Percentiles rank a stretch among this genome's conserved stretches.
These are phyloP conservation scores for Cnidoscolus chayamansa DNA, from an alignment of 441 rosid species.

Conservation along the genomic window DNA sequence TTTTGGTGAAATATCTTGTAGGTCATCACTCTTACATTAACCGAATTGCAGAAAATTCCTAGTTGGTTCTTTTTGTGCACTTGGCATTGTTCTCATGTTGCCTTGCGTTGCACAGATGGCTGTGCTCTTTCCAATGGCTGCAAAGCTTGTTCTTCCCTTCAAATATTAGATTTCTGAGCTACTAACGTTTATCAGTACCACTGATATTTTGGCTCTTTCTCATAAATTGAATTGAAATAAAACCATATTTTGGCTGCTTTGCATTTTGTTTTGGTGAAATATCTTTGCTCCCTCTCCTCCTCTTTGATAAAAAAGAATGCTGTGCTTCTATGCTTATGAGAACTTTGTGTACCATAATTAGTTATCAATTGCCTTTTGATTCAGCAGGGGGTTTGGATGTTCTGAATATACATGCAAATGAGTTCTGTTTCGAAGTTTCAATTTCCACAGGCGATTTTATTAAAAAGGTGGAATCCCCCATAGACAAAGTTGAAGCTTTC, in stretches of 20 bases:
- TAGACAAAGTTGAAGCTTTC: conserved; percentile 66
- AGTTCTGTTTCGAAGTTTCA: conserved; percentile 59
- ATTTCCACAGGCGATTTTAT: conserved; percentile 73
- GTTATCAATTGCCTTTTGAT: conserved; percentile 5
- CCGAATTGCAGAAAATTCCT: not conserved
- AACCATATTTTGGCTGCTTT: not conserved
- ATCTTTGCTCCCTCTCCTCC: not conserved
- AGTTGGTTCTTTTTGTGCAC: not conserved
- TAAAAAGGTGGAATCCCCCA: conserved; percentile 65
- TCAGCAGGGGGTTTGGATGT: conserved; percentile 52
- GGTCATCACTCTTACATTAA: not conserved
- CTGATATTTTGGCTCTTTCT: not conserved
- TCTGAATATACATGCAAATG: conserved; percentile 73
- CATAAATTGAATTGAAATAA: not conserved
- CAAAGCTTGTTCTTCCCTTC: not conserved
- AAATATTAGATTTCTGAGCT: not conserved
- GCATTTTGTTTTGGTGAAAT: not conserved
- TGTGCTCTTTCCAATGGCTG: not conserved
- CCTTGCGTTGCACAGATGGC: not conserved
- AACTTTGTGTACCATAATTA: not conserved
- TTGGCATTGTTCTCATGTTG: not conserved
- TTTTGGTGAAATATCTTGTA: not conserved
- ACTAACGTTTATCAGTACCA: not conserved
- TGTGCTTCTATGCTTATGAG: not conserved
- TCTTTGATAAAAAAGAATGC: not conserved